Conservation (phyloP, 1,284 basidiomycete species). For the Ganoderma sinense region DNA sequence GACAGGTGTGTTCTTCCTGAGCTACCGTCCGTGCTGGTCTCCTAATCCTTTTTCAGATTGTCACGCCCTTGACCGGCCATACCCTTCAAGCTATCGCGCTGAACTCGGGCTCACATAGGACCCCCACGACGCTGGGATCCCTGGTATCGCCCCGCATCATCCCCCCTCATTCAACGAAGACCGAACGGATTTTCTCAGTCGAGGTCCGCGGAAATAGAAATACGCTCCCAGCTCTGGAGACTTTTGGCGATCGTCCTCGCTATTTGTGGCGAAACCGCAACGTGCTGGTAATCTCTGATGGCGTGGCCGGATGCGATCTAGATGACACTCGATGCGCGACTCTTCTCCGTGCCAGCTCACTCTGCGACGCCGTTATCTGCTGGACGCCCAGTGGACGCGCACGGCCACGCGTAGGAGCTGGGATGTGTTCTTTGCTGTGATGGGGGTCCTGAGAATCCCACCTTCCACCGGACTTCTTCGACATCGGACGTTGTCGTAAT, state of each 20-base stretch:
- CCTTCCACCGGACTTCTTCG: conserved; percentile 22
- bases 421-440: conserved; percentile 20
- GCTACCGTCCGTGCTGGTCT: background rate
- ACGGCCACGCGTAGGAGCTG: conserved; percentile 10
- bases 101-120: conserved; percentile 9
- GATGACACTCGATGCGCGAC: conserved; percentile 11
- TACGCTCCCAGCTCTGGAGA: conserved; percentile 15
- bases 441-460: conserved; percentile 26
- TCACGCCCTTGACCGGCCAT: conserved; percentile 18
- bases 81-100: conserved; percentile 26
- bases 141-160: conserved; percentile 10
- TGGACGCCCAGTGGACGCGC: background rate
- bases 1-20: background rate
- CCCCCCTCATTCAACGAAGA: conserved; percentile 12
- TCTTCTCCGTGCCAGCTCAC: conserved; percentile 4
- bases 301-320: conserved; percentile 9
- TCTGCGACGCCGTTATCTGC: conserved; percentile 24
- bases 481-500: conserved; percentile 28
- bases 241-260: conserved; percentile 23
- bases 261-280: conserved; percentile 22
- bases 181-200: conserved; percentile 16
- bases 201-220: conserved; percentile 19
- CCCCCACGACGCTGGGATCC: conserved; percentile 12
- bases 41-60: background rate
- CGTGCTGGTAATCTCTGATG: conserved; percentile 23